A percentile compares a stretch with the other conserved stretches of the same genome.
phyloP scores from a whole-genome alignment of 345 rosid genomes.

The Reutealis trisperma region DNA sequence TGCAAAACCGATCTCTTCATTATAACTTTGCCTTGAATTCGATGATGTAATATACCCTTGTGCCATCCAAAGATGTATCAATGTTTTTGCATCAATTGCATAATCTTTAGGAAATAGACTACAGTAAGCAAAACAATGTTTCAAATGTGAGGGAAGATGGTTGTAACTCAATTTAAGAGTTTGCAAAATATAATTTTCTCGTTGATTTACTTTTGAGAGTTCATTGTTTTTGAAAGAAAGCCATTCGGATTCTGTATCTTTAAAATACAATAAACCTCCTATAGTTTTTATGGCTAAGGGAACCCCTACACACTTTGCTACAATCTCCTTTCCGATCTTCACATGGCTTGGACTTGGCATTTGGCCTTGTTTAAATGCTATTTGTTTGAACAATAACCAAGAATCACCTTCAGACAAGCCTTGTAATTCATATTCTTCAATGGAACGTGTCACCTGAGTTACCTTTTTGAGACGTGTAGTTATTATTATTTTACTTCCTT shows the following conservation, averaged over 20 bases:
- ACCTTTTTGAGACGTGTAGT: background rate
- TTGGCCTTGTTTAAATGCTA: background rate
- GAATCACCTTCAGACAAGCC: background rate
- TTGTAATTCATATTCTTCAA: background rate
- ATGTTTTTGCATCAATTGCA: conserved; percentile 8
- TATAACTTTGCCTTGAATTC: background rate
- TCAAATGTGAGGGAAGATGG: conserved; percentile 37
- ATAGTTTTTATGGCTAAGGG: conserved; percentile 30
- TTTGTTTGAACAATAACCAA: background rate
- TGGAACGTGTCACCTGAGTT: background rate
- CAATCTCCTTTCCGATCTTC: conserved; percentile 18
- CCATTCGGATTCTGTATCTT: conserved; percentile 4
- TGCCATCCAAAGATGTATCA: conserved; percentile 18
- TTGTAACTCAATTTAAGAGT: conserved; percentile 35
- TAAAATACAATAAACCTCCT: conserved; percentile 18
- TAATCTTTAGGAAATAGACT: conserved; percentile 35
- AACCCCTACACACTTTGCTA: conserved; percentile 20
- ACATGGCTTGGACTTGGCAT: conserved; percentile 1
- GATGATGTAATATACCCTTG: background rate
- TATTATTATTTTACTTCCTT: conserved; percentile 6
- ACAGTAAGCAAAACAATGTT: conserved; percentile 43
- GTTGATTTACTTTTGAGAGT: background rate
- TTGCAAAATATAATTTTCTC: conserved; percentile 9
- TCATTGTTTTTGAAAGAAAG: background rate
- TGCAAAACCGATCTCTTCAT: background rate